phyloP scores from a whole-genome alignment of 805 yeast species.

The Metschnikowia amazonensis region DNA sequence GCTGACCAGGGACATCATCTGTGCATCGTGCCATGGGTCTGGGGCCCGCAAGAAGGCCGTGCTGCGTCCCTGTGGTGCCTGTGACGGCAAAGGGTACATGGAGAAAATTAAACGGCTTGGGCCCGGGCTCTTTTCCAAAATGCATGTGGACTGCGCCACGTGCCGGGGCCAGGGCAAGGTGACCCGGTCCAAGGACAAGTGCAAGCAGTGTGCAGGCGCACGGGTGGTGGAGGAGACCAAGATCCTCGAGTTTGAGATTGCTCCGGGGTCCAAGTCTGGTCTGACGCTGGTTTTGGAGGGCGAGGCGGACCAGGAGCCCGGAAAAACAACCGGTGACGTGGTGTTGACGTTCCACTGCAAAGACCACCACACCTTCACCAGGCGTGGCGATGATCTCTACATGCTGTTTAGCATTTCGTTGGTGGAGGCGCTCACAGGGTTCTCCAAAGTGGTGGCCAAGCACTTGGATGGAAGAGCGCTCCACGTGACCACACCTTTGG shows the following conservation, averaged over 20 bases:
- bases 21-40: constrained; percentile 68
- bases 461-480: constrained; percentile 80
- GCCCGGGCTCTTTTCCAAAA: constrained; percentile 70
- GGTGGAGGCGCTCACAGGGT: constrained; percentile 83
- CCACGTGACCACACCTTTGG: constrained; percentile 61
- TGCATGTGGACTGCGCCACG: constrained; percentile 54
- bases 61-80: constrained; percentile 53
- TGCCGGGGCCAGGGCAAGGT: constrained; percentile 72
- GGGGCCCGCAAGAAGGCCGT: constrained; percentile 67
- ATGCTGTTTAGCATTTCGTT: constrained; percentile 59
- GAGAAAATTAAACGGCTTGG: constrained; percentile 61
- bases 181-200: constrained; percentile 61
- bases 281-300: constrained; percentile 60
- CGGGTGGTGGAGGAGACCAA: constrained; percentile 61
- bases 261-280: constrained; percentile 62
- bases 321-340: constrained; percentile 74
- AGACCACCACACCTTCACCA: constrained; percentile 45
- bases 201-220: constrained; percentile 72
- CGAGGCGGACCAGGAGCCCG: constrained; percentile 76
- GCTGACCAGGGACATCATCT: constrained; percentile 66
- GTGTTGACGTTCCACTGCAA: constrained; percentile 55
- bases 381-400: constrained; percentile 63
- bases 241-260: constrained; percentile 70
- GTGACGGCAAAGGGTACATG: constrained; percentile 69
- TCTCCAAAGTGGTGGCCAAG: constrained; percentile 56